Percentiles rank a stretch among this genome's conserved stretches.
Evolutionary conservation across 306 rosid genomes (phyloP).

Genomic region (Vicia sativa): DNA sequence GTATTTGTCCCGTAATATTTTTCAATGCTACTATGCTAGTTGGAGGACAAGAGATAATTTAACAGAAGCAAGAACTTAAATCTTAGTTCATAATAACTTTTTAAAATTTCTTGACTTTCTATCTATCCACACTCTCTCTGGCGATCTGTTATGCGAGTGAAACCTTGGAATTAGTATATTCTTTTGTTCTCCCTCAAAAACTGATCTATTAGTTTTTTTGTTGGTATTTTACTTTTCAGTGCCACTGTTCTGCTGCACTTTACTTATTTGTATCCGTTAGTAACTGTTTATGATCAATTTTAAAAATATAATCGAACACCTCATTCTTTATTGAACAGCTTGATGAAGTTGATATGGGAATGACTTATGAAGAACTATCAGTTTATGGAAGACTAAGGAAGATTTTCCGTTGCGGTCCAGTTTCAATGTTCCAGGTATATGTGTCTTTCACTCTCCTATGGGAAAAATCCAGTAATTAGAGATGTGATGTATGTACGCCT

Average conservation of each 20-base stretch:
- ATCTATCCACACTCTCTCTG: slow-evolving; percentile 4
- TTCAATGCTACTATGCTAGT: neutral
- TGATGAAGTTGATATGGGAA: slow-evolving; percentile 98
- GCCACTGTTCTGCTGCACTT: neutral
- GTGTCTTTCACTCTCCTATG: too few relatives aligned
- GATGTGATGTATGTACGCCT: too few relatives aligned
- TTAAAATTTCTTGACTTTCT: neutral
- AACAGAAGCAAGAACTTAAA: slow-evolving; percentile 13
- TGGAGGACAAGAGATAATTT: slow-evolving; percentile 13
- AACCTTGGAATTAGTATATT: slow-evolving; percentile 27
- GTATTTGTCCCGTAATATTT: slow-evolving; percentile 24
- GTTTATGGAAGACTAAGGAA: slow-evolving; percentile 87
- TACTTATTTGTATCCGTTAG: slow-evolving; percentile 6
- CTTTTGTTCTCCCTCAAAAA: slow-evolving; percentile 11
- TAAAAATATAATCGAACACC: slow-evolving; percentile 29
- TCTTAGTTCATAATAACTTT: neutral
- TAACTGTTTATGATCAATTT: slow-evolving; percentile 15
- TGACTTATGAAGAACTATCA: slow-evolving; percentile 95
- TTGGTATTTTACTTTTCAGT: slow-evolving; percentile 22
- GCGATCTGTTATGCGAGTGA: neutral
- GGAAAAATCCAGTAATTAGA: too few relatives aligned
- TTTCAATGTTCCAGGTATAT: slow-evolving; percentile 90
- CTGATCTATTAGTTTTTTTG: slow-evolving; percentile 31
- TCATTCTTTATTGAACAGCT: slow-evolving; percentile 54
- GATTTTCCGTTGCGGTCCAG: slow-evolving; percentile 88